These are phyloP conservation scores for Phoenix dactylifera DNA, from an alignment of 176 grass and related monocot species.

Conservation along the genomic window DNA sequence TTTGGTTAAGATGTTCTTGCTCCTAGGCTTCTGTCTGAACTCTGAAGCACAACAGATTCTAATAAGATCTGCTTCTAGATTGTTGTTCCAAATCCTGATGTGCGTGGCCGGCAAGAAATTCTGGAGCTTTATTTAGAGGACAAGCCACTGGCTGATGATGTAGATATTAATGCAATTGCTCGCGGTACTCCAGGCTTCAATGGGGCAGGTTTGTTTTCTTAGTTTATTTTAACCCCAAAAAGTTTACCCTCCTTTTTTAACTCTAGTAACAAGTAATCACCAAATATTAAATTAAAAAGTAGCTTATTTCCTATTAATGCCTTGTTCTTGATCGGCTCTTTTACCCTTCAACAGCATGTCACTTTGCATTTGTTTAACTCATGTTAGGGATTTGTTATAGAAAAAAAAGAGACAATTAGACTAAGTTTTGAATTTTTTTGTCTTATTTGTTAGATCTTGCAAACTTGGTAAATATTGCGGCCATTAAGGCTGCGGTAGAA, in stretches of 20 bases:
- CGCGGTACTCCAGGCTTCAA: conserved; percentile 95
- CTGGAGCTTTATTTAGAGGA: conserved; percentile 95
- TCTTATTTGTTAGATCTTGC: conserved; percentile 56
- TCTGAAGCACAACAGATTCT: neutral
- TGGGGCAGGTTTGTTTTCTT: conserved; percentile 60
- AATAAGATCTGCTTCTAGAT: conserved; percentile 49
- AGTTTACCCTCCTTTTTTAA: too few relatives aligned
- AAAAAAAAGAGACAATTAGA: too few relatives aligned
- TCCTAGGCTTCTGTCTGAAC: neutral
- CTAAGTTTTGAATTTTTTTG: neutral
- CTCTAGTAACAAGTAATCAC: too few relatives aligned
- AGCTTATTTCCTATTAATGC: too few relatives aligned
- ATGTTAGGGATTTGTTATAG: too few relatives aligned
- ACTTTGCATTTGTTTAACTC: too few relatives aligned
- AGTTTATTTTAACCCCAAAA: too few relatives aligned
- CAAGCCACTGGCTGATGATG: conserved; percentile 71
- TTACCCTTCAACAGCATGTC: too few relatives aligned
- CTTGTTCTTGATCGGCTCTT: too few relatives aligned
- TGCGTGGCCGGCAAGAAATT: conserved; percentile 85
- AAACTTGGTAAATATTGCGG: conserved; percentile 94
- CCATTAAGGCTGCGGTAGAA: conserved; percentile 97
- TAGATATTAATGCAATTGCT: conserved; percentile 80
- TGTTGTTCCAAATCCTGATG: conserved; percentile 91
- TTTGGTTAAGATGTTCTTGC: conserved; percentile 1
- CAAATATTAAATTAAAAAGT: too few relatives aligned